A percentile compares a stretch with the other conserved stretches of the same genome.
Evolutionary conservation across 805 yeast genomes (phyloP).

Genomic region (Wilhelminamyces savonicus): DNA sequence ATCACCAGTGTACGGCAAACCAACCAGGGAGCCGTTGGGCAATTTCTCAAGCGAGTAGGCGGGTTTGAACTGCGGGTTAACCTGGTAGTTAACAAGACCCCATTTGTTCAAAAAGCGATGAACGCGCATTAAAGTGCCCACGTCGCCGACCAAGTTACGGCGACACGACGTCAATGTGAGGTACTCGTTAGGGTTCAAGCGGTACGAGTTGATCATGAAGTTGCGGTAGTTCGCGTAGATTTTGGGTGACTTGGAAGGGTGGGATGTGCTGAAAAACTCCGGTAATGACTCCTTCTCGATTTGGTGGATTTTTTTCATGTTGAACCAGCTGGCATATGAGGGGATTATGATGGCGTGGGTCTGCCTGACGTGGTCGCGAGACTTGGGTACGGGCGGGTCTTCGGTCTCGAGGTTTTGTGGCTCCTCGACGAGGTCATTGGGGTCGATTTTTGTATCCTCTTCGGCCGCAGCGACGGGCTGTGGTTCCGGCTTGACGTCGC

Average conservation of each 20-base stretch:
- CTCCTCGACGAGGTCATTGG: constrained; percentile 2
- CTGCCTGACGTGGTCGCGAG: constrained; percentile 38
- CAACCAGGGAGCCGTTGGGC: constrained; percentile 36
- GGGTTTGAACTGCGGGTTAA: constrained; percentile 71
- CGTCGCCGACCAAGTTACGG: constrained; percentile 87
- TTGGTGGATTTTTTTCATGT: constrained; percentile 61
- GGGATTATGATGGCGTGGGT: constrained; percentile 83
- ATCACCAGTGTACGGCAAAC: constrained; percentile 70
- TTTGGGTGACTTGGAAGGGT: constrained; percentile 73
- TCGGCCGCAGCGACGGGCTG: neutral
- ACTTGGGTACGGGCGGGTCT: neutral
- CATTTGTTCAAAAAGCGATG: constrained; percentile 81
- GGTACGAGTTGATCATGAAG: constrained; percentile 81
- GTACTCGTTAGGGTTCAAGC: constrained; percentile 86
- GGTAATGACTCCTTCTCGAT: constrained; percentile 83
- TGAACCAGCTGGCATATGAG: constrained; percentile 84
- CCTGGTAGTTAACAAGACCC: constrained; percentile 93
- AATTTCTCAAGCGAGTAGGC: constrained; percentile 47
- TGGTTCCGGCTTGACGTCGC: neutral
- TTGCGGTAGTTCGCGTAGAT: constrained; percentile 79
- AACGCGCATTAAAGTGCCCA: constrained; percentile 78
- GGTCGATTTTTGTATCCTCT: neutral
- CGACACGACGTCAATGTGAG: constrained; percentile 86
- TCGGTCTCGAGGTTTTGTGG: constrained; percentile 2
- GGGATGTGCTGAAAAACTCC: constrained; percentile 73